These are phyloP conservation scores for Lablab purpureus DNA, from an alignment of 306 rosid genomes.

Conservation along the genomic window DNA sequence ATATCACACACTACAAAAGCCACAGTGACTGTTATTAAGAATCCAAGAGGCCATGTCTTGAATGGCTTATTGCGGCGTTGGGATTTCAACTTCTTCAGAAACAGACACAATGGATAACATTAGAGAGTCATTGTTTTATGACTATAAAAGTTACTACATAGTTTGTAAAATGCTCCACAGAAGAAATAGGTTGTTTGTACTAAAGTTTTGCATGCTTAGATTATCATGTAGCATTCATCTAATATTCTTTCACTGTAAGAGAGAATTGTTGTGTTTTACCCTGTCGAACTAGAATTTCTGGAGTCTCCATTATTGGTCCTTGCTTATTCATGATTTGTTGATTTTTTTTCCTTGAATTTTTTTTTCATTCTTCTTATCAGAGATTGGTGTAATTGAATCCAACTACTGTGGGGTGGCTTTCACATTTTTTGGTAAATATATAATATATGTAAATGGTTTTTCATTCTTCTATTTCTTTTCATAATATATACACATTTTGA, in stretches of 20 bases:
- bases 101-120: slow-evolving; percentile 58
- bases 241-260: slow-evolving; percentile 31
- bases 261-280: background rate
- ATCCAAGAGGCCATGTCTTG: slow-evolving; percentile 74
- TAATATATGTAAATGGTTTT: background rate
- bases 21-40: slow-evolving; percentile 72
- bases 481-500: background rate
- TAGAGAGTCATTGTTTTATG: slow-evolving; percentile 52
- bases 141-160: slow-evolving; percentile 31
- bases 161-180: slow-evolving; percentile 54
- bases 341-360: background rate
- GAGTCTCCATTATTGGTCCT: background rate
- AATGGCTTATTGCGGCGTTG: slow-evolving; percentile 85
- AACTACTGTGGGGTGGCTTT: background rate
- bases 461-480: background rate
- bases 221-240: slow-evolving; percentile 15
- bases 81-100: slow-evolving; percentile 86
- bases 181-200: slow-evolving; percentile 46
- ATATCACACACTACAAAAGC: slow-evolving; percentile 90
- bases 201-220: slow-evolving; percentile 30
- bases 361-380: background rate
- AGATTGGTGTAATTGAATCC: background rate
- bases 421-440: background rate
- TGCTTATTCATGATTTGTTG: slow-evolving; percentile 9
- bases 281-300: background rate